Base-by-base conservation (phyloP, 2,329 filamentous ascomycete species). In the Ophiostoma triangulosporum region DNA sequence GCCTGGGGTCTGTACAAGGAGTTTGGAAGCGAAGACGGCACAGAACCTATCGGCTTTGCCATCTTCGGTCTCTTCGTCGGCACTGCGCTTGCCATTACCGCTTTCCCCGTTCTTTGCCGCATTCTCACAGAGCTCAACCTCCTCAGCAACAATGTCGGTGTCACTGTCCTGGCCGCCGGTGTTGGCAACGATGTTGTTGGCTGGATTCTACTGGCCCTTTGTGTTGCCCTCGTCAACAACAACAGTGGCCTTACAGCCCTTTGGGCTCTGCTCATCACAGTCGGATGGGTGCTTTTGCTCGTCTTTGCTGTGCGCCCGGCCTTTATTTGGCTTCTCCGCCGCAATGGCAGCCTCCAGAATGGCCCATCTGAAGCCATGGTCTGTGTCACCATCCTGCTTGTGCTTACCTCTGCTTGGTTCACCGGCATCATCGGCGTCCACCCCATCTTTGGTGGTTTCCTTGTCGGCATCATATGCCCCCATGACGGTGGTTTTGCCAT, bases 111-210 rank as follows among this genome's bases (percentile, higher is more conserved):
- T 0, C 78, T 97, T 12, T 96, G 91, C 64, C 86, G 91, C 65
- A 97, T 97, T 60, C 71, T 97, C 59, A 91, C 88, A 0, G 90
- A 95, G 66, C 73, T 97, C 52, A 93, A 95, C 62, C 73, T 97
- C 50, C 80, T 97, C 4, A 72, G 78, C 53, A 93, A 88, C 2
- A 78, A 84, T 0, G 90, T 95, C 5, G 90, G 90, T 63, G 80
- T 95, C 33, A 94, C 94, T 35, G 86, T 90, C 1, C 75, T 96
- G 8, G 89, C 90, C 3, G 90, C 90, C 6, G 91, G 91, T 51
- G 89, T 96, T 14, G 88, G 88, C 1, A 96, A 97, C 64, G 91
- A 97, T 63, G 88, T 93, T 15, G 80, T 85, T 3, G 87, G 88
- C 54, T 97, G 91, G 91, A 84, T 96, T 59, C 73, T 97, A 15